Evolutionary conservation across 2,329 filamentous ascomycete species (phyloP).

Genomic region (Sporothrix inflata): DNA sequence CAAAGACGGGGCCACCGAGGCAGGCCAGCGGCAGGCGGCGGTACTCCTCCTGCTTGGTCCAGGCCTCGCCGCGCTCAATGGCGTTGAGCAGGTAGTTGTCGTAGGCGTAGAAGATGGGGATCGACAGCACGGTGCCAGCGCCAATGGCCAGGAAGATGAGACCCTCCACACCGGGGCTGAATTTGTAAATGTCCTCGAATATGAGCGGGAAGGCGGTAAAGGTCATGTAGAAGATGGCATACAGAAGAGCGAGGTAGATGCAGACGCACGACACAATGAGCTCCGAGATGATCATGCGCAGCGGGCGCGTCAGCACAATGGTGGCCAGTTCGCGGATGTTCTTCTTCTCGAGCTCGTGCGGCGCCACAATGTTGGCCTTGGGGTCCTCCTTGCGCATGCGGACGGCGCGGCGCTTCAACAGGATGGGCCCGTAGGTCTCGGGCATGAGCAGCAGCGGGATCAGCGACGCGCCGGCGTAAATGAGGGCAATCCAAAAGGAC

Average conservation of each 20-base stretch:
- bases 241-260: constrained; percentile 71
- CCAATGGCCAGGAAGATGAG: constrained; percentile 72
- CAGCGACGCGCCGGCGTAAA: constrained; percentile 66
- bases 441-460: constrained; percentile 65
- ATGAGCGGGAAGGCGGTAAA: constrained; percentile 76
- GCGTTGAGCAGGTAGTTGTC: constrained; percentile 62
- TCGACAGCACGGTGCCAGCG: constrained; percentile 61
- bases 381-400: constrained; percentile 60
- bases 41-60: constrained; percentile 67
- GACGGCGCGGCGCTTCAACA: constrained; percentile 60
- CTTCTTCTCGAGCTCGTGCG: constrained; percentile 64
- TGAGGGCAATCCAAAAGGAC: constrained; percentile 71
- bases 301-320: constrained; percentile 70
- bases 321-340: constrained; percentile 62
- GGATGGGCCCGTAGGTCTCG: constrained; percentile 64
- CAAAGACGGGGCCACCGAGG: constrained; percentile 67
- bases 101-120: constrained; percentile 67
- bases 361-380: constrained; percentile 53
- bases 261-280: constrained; percentile 73
- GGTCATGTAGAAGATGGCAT: constrained; percentile 70
- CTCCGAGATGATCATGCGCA: constrained; percentile 73
- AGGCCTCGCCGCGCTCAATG: constrained; percentile 53
- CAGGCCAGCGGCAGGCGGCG: constrained; percentile 72
- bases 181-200: constrained; percentile 64
- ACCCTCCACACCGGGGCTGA: constrained; percentile 66